Conservation (phyloP, 2,329 filamentous ascomycete genomes). For the Fusarium lateritium region DNA sequence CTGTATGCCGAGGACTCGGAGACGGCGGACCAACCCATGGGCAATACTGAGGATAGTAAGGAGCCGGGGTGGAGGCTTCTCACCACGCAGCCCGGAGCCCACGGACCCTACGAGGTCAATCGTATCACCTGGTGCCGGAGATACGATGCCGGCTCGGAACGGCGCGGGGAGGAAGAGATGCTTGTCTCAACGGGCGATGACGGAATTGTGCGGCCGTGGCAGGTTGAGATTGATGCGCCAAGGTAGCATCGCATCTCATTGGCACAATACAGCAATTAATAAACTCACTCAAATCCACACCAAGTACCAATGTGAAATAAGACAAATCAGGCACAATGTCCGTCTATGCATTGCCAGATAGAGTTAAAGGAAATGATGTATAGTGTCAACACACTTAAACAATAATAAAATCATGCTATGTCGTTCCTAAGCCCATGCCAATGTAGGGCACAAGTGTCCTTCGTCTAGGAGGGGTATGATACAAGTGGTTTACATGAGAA, state of each 20-base stretch:
- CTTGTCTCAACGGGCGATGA: constrained; percentile 94
- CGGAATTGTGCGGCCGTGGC: constrained; percentile 89
- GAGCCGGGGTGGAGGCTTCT: constrained; percentile 78
- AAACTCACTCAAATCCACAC: neutral
- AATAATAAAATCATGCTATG: constrained; percentile 43
- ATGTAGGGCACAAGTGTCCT: constrained; percentile 46
- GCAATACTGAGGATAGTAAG: constrained; percentile 21
- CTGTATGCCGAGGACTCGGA: constrained; percentile 68
- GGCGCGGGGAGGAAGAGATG: constrained; percentile 79
- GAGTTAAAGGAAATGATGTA: constrained; percentile 6
- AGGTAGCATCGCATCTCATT: constrained; percentile 25
- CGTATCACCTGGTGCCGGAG: constrained; percentile 90
- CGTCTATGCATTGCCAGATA: constrained; percentile 6
- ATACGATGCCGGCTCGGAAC: constrained; percentile 74
- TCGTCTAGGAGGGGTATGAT: constrained; percentile 53
- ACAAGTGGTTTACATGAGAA: constrained; percentile 53
- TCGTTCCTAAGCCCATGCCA: constrained; percentile 46
- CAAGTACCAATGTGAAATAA: neutral
- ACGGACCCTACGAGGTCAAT: constrained; percentile 95
- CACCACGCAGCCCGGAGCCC: constrained; percentile 78
- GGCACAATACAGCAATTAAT: constrained; percentile 14
- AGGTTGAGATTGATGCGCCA: constrained; percentile 57
- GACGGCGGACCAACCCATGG: constrained; percentile 51
- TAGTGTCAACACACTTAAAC: constrained; percentile 30
- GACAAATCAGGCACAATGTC: constrained; percentile 3